Percentiles rank a stretch among this genome's conserved stretches.
phyloP scores from a whole-genome alignment of 345 rosid genomes.

The Arabis alpina region DNA sequence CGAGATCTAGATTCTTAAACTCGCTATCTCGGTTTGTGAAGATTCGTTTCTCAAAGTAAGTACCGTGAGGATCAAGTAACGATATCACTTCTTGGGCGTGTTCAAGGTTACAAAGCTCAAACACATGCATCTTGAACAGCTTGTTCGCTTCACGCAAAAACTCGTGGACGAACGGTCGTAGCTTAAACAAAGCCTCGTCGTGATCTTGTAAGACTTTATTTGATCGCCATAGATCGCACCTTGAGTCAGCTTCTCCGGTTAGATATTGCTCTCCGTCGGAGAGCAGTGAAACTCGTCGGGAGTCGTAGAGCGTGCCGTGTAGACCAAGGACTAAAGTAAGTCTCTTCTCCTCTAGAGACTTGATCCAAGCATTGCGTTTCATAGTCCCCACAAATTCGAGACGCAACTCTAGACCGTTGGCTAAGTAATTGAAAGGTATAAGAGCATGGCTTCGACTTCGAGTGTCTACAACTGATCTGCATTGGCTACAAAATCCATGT shows the following conservation, averaged over 20 bases:
- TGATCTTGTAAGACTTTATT: not conserved
- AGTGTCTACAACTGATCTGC: constrained; percentile 4
- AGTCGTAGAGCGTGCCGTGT: not conserved
- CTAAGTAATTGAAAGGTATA: not conserved
- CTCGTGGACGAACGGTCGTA: constrained; percentile 1
- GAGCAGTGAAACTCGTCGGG: not conserved
- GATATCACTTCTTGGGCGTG: constrained; percentile 7
- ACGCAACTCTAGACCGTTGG: not conserved
- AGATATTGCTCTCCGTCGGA: constrained; percentile 7
- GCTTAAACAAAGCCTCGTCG: not conserved
- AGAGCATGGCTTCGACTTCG: not conserved
- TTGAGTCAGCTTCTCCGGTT: constrained; percentile 1
- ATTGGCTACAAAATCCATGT: constrained; percentile 9
- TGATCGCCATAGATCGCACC: not conserved
- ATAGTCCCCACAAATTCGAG: not conserved
- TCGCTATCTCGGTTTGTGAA: constrained; percentile 4
- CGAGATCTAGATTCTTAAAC: constrained; percentile 13
- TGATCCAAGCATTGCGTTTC: not conserved
- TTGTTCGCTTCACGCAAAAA: constrained; percentile 7
- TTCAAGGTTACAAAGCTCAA: not conserved
- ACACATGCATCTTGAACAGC: not conserved
- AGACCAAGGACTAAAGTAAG: constrained; percentile 13
- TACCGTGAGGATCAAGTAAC: constrained; percentile 7
- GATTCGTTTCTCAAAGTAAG: constrained; percentile 1
- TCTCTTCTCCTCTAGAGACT: not conserved